Evolutionary conservation across 306 rosid species (phyloP).

Genomic region (Carpinus fangiana): DNA sequence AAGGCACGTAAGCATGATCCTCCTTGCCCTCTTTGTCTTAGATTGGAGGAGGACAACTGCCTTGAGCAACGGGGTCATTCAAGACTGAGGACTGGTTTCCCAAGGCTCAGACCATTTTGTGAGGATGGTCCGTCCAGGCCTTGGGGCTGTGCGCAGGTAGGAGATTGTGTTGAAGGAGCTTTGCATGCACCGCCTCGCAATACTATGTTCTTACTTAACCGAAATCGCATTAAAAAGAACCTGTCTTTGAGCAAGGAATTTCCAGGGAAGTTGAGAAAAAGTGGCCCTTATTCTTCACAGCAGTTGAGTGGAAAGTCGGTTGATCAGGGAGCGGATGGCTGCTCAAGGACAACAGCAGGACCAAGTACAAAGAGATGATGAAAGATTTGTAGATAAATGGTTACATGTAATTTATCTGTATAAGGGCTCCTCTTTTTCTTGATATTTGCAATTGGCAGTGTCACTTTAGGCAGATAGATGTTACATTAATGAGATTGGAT

Average conservation of each 20-base stretch:
- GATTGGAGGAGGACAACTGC: conserved; percentile 50
- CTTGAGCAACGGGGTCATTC: conserved; percentile 47
- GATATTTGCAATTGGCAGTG: conserved; percentile 30
- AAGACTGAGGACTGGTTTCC: conserved; percentile 50
- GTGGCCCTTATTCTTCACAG: conserved; percentile 48
- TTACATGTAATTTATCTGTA: conserved; percentile 9
- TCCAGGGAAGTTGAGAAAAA: conserved; percentile 63
- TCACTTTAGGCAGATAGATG: conserved; percentile 24
- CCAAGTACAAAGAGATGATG: conserved; percentile 47
- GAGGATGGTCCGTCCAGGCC: conserved; percentile 68
- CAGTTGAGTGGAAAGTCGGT: conserved; percentile 47
- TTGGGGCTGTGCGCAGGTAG: conserved; percentile 71
- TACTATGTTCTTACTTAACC: conserved; percentile 56
- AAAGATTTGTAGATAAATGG: conserved; percentile 26
- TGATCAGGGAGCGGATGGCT: conserved; percentile 53
- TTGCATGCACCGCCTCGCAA: conserved; percentile 63
- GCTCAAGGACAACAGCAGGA: conserved; percentile 52
- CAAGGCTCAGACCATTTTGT: conserved; percentile 46
- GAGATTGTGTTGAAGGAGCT: conserved; percentile 79
- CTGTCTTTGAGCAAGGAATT: conserved; percentile 61
- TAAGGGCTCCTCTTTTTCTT: conserved; percentile 9
- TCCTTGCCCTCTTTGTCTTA: conserved; percentile 71
- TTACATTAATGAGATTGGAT: conserved; percentile 30
- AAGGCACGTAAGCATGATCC: conserved; percentile 68
- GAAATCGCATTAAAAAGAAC: conserved; percentile 62